Conservation (phyloP, 805 yeast genomes). For the Ogataea glucozyma region DNA sequence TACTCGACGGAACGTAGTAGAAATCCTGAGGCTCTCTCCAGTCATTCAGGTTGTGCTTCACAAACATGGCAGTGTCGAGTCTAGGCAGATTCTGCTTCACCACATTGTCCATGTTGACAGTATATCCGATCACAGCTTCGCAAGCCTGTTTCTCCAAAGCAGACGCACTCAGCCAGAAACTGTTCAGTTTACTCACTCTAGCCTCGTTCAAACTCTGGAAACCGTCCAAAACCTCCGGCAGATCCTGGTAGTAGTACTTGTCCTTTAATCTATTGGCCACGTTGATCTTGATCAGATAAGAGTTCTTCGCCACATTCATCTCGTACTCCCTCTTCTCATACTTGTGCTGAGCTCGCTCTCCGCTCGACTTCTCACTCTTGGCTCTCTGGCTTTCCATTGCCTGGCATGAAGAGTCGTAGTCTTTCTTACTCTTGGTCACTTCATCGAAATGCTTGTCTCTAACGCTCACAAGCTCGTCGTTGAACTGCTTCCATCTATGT, state of each 20-base stretch:
- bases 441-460: slow-evolving; percentile 53
- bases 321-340: slow-evolving; percentile 64
- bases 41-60: slow-evolving; percentile 72
- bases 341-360: slow-evolving; percentile 52
- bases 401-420: slow-evolving; percentile 80
- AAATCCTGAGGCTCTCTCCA: slow-evolving; percentile 92
- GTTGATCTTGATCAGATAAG: slow-evolving; percentile 75
- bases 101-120: slow-evolving; percentile 51
- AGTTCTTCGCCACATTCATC: slow-evolving; percentile 88
- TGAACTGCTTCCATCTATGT: slow-evolving; percentile 55
- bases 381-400: slow-evolving; percentile 77
- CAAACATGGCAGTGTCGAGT: slow-evolving; percentile 85
- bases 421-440: slow-evolving; percentile 63
- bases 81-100: slow-evolving; percentile 69
- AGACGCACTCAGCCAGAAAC: slow-evolving; percentile 61
- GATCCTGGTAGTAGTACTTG: slow-evolving; percentile 87
- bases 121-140: slow-evolving; percentile 47
- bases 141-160: slow-evolving; percentile 53
- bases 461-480: slow-evolving; percentile 55
- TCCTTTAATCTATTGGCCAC: slow-evolving; percentile 90
- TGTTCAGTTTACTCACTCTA: slow-evolving; percentile 70
- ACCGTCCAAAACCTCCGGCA: slow-evolving; percentile 86
- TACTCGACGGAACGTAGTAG: slow-evolving; percentile 80
- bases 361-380: slow-evolving; percentile 60
- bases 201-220: slow-evolving; percentile 82